Conservation (phyloP, 768 basidiomycete species). For the Lactarius hengduanensis region DNA sequence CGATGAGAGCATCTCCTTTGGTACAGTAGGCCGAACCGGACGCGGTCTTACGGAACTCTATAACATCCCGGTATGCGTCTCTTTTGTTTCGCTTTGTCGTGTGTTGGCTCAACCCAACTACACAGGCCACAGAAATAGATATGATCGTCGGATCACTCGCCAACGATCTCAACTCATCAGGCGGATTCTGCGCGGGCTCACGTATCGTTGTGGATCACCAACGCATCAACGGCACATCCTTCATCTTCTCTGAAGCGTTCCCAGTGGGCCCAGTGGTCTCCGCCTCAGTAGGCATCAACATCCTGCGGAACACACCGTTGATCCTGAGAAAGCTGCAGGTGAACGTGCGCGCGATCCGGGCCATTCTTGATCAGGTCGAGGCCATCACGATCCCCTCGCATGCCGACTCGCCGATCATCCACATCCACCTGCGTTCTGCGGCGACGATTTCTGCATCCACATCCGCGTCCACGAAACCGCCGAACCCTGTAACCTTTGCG, state of each 20-base stretch:
- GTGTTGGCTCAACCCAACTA: background rate
- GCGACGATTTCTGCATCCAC: constrained; percentile 12
- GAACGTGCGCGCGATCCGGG: constrained; percentile 41
- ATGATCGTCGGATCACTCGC: constrained; percentile 91
- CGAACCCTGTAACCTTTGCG: constrained; percentile 40
- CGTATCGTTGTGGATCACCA: constrained; percentile 81
- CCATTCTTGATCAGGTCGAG: constrained; percentile 45
- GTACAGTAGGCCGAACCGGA: constrained; percentile 88
- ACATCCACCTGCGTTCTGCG: constrained; percentile 53
- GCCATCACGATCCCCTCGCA: constrained; percentile 84
- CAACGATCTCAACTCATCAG: constrained; percentile 75
- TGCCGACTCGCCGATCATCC: constrained; percentile 86
- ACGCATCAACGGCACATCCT: constrained; percentile 94
- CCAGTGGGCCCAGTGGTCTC: constrained; percentile 72
- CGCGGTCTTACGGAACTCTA: constrained; percentile 94
- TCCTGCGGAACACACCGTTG: constrained; percentile 71
- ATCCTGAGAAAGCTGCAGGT: constrained; percentile 75
- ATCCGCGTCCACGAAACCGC: constrained; percentile 40
- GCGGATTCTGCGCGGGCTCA: constrained; percentile 96
- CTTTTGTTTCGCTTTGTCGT: no score
- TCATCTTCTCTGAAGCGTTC: constrained; percentile 95
- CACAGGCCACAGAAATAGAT: constrained; percentile 63
- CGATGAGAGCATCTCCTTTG: constrained; percentile 94
- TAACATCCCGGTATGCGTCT: constrained; percentile 75
- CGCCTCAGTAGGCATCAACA: constrained; percentile 81